Evolutionary conservation across 495 filamentous ascomycete genomes (phyloP), one percentile per base, ranked within the genome.

Genomic region (Cercophora scortea): DNA sequence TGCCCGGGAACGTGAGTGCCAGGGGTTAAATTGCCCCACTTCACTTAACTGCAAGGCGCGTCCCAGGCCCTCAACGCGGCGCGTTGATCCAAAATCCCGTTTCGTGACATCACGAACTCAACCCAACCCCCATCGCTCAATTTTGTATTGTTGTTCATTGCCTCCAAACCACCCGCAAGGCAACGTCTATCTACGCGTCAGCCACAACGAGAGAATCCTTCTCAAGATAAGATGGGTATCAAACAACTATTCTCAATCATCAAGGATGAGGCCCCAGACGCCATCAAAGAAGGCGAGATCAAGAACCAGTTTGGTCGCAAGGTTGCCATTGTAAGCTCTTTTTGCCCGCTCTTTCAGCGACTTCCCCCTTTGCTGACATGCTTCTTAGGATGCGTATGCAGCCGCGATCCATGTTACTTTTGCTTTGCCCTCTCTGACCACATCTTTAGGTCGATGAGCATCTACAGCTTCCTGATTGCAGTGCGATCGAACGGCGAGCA

Each of bases 301-400:
- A 98, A 97, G 71, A 91, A 89, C 53, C 94, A 97, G 42, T 98
- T 98, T 60, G 93, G 93, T 57, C 84, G 93, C 58, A 98, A 96
- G 70, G 89, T 97, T 55, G 92, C 91, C 38, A 97, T 96, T 70
- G 89, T 93, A 77, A 65, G 88, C 78, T 32, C 13, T 25, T 36
- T 17, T 36, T 5, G 25, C 25, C 25, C 25, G 2, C 25, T 25
- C 25, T 25, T 25, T 17, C 9, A 11, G 17, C 32, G 39, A 25
- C 13, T 35, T n/a, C n/a, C n/a, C 38, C 15, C 42, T 12, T 40
- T 39, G 9, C 55, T 68, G 57, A 56, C 53, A 17, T 7, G 43
- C 33, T 34, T 32, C 52, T 35, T 61, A 92, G 87, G 90, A 95
- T 86, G 90, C 90, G 89, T 95, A 86, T 50, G 85, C 72, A 32